A percentile compares a stretch with the other conserved stretches of the same genome.
These are phyloP conservation scores for Jatropha curcas DNA, from an alignment of 345 rosid species.

Conservation along the genomic window DNA sequence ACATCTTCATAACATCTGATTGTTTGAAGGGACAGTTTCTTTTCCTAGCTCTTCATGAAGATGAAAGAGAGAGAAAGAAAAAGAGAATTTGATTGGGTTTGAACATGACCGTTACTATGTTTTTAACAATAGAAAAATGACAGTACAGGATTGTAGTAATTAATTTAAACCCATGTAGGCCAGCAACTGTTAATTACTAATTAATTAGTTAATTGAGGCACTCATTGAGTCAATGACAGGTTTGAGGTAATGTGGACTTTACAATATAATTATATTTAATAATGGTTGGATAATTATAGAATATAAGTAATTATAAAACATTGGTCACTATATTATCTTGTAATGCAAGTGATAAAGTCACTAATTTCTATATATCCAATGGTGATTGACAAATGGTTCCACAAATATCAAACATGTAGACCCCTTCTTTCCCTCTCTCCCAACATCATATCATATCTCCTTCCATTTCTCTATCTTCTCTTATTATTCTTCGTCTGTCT, in stretches of 20 bases:
- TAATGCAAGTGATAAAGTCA: conserved; percentile 30
- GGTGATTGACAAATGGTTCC: conserved; percentile 38
- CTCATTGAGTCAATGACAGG: conserved; percentile 13
- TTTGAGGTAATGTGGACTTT: background rate
- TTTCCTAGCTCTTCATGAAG: background rate
- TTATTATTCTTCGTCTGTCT: background rate
- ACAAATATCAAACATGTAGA: conserved; percentile 34
- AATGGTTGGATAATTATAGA: background rate
- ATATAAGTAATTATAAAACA: conserved; percentile 3
- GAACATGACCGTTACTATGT: background rate
- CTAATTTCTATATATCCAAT: conserved; percentile 13
- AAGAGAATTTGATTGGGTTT: background rate
- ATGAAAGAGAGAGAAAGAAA: background rate
- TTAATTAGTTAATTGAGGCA: conserved; percentile 11
- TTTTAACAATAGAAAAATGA: background rate
- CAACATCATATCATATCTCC: conserved; percentile 12
- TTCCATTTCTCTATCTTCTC: background rate
- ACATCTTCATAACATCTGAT: conserved; percentile 11
- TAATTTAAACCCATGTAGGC: background rate
- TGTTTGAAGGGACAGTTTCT: conserved; percentile 1
- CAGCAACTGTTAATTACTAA: conserved; percentile 5
- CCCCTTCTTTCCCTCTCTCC: conserved; percentile 25
- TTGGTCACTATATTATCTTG: conserved; percentile 22
- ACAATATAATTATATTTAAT: background rate
- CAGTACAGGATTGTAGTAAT: conserved; percentile 1